Conservation (phyloP, 306 rosid species). For the Elaeagnus macrophylla region DNA sequence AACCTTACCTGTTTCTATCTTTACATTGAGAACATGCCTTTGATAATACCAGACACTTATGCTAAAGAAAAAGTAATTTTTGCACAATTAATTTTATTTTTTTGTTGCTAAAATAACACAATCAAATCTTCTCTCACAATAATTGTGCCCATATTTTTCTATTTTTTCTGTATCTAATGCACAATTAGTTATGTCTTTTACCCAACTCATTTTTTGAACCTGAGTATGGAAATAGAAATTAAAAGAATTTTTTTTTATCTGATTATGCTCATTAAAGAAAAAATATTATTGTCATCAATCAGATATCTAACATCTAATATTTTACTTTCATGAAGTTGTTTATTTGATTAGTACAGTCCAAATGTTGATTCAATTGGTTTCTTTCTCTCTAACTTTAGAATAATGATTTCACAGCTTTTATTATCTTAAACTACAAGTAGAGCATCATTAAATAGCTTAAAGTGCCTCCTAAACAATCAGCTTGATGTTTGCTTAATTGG, state of each 20-base stretch:
- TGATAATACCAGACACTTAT: constrained; percentile 31
- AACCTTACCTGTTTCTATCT: constrained; percentile 46
- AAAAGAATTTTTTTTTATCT: constrained; percentile 11
- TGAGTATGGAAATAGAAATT: constrained; percentile 27
- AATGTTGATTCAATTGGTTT: too few relatives aligned
- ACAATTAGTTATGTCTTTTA: constrained; percentile 11
- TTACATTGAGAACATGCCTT: constrained; percentile 45
- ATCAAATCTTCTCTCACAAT: too few relatives aligned
- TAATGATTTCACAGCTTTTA: too few relatives aligned
- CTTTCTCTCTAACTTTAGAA: too few relatives aligned
- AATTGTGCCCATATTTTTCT: too few relatives aligned
- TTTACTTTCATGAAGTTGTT: not conserved
- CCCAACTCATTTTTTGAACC: constrained; percentile 33
- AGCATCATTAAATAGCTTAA: too few relatives aligned
- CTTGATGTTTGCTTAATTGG: too few relatives aligned
- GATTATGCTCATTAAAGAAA: constrained; percentile 6
- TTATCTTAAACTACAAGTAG: too few relatives aligned
- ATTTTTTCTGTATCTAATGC: not conserved
- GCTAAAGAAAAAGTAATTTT: too few relatives aligned
- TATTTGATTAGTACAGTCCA: not conserved
- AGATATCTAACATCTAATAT: not conserved
- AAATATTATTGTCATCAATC: constrained; percentile 5
- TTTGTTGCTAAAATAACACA: too few relatives aligned
- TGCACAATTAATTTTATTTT: too few relatives aligned
- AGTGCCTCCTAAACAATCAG: too few relatives aligned